Conservation (phyloP, 495 filamentous ascomycete genomes). For the Friedmanniomyces simplex region DNA sequence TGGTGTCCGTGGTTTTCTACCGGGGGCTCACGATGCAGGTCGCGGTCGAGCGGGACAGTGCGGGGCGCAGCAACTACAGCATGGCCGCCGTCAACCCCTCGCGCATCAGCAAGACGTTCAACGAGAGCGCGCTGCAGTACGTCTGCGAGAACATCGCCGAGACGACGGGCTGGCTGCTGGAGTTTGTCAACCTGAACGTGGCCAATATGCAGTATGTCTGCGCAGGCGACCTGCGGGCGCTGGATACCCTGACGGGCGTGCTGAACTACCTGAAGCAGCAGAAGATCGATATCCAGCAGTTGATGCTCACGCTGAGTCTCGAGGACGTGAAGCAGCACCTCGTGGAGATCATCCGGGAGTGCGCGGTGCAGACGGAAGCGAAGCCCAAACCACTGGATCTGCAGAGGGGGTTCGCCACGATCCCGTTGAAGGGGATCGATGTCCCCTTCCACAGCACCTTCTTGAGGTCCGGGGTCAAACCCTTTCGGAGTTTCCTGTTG, state of each 20-base stretch:
- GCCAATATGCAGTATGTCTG: constrained; percentile 98
- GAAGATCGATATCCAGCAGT: constrained; percentile 88
- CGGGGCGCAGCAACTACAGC: constrained; percentile 89
- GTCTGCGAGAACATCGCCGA: constrained; percentile 88
- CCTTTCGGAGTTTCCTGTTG: constrained; percentile 89
- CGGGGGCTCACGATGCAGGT: constrained; percentile 99
- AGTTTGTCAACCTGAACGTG: constrained; percentile 99
- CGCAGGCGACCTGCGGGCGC: constrained; percentile 88
- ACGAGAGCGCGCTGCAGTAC: constrained; percentile 89
- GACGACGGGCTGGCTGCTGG: constrained; percentile 85
- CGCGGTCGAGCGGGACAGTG: constrained; percentile 88
- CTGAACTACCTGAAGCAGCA: constrained; percentile 90
- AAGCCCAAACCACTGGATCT: constrained; percentile 83
- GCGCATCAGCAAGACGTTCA: constrained; percentile 94
- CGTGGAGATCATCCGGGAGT: constrained; percentile 74
- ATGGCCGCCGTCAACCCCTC: constrained; percentile 99
- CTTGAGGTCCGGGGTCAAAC: constrained; percentile 93
- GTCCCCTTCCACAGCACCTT: constrained; percentile 99
- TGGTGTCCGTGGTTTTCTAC: constrained; percentile 98
- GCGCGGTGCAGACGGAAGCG: constrained; percentile 69
- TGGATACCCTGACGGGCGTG: constrained; percentile 86
- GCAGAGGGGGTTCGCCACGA: constrained; percentile 91
- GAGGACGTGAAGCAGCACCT: constrained; percentile 74
- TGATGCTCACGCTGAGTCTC: constrained; percentile 74
- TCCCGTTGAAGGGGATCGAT: constrained; percentile 92